A percentile compares a stretch with the other conserved stretches of the same genome.
Evolutionary conservation across 495 filamentous ascomycete genomes (phyloP).

Genomic region (Immersiella caudata): DNA sequence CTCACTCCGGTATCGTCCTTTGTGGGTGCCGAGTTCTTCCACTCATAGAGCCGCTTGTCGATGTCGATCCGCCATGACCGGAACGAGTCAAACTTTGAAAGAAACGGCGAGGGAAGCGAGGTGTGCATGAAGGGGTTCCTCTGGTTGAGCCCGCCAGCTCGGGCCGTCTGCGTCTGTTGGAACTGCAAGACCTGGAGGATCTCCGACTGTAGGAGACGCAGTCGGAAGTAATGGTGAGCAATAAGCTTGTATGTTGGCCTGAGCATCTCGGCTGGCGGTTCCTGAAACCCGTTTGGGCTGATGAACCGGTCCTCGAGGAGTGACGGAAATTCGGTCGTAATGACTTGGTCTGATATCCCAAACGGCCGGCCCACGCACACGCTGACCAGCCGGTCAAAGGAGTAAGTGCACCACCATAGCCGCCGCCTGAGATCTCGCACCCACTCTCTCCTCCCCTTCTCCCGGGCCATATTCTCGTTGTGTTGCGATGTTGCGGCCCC

Average conservation of each 20-base stretch:
- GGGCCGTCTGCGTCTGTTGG: slow-evolving; percentile 72
- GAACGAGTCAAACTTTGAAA: slow-evolving; percentile 82
- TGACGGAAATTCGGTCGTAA: slow-evolving; percentile 92
- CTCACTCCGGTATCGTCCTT: slow-evolving; percentile 79
- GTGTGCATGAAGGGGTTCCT: slow-evolving; percentile 74
- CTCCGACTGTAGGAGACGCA: slow-evolving; percentile 91
- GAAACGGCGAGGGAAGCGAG: slow-evolving; percentile 79
- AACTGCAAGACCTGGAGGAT: slow-evolving; percentile 92
- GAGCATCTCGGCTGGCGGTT: slow-evolving; percentile 49
- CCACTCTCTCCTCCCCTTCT: slow-evolving; percentile 81
- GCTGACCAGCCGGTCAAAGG: slow-evolving; percentile 87
- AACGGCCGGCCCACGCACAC: slow-evolving; percentile 93
- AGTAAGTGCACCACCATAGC: slow-evolving; percentile 97
- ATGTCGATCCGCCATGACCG: slow-evolving; percentile 87
- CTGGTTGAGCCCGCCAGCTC: slow-evolving; percentile 58
- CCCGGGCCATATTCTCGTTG: slow-evolving; percentile 36
- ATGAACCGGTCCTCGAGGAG: slow-evolving; percentile 86
- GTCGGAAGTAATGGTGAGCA: slow-evolving; percentile 86
- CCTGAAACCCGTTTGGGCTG: slow-evolving; percentile 68
- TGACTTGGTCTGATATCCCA: slow-evolving; percentile 88
- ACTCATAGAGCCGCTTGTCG: slow-evolving; percentile 79
- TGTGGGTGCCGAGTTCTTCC: slow-evolving; percentile 80
- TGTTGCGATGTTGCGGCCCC: slow-evolving; percentile 28
- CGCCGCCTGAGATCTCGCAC: slow-evolving; percentile 82
- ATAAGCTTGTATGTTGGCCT: slow-evolving; percentile 84